phyloP scores from a whole-genome alignment of 768 basidiomycete genomes.

The Phlegmacium glaucopus region DNA sequence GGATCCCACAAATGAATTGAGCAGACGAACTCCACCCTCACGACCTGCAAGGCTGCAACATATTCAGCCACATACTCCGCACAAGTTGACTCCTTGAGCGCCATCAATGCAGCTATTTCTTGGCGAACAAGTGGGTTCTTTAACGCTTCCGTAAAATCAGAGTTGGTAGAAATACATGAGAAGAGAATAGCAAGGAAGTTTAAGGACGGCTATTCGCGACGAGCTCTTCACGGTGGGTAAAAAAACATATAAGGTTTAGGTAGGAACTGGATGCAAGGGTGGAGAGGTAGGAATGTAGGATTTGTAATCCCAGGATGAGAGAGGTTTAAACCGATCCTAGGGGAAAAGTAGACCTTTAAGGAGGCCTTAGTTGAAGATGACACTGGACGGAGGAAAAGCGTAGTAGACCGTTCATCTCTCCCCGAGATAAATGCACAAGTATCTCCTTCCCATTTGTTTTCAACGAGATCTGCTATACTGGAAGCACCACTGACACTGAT shows the following conservation, averaged over 20 bases:
- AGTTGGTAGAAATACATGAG: constrained; percentile 10
- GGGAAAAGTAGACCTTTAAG: constrained; percentile 52
- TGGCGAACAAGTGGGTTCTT: constrained; percentile 17
- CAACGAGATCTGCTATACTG: constrained; percentile 54
- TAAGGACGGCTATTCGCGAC: constrained; percentile 65
- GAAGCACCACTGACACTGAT: constrained; percentile 46
- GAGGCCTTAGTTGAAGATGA: constrained; percentile 1
- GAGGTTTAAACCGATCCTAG: constrained; percentile 75
- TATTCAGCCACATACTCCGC: constrained; percentile 45
- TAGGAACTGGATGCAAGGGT: constrained; percentile 60
- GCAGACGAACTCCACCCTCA: constrained; percentile 19
- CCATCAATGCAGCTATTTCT: constrained; percentile 35
- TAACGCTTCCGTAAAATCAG: constrained; percentile 6
- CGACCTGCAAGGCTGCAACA: constrained; percentile 33
- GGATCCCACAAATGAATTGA: constrained; percentile 41
- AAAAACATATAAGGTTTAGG: constrained; percentile 63
- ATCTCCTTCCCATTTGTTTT: constrained; percentile 51
- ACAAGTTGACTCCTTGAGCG: constrained; percentile 38
- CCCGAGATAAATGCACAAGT: constrained; percentile 48
- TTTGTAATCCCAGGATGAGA: constrained; percentile 55
- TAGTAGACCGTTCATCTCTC: constrained; percentile 2
- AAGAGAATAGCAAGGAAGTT: constrained; percentile 59
- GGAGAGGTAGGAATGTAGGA: constrained; percentile 25
- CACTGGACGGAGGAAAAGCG: constrained; percentile 19
- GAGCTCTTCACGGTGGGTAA: constrained; percentile 54